These are phyloP conservation scores for Urtica urens DNA, from an alignment of 306 rosid genomes.

Conservation along the genomic window DNA sequence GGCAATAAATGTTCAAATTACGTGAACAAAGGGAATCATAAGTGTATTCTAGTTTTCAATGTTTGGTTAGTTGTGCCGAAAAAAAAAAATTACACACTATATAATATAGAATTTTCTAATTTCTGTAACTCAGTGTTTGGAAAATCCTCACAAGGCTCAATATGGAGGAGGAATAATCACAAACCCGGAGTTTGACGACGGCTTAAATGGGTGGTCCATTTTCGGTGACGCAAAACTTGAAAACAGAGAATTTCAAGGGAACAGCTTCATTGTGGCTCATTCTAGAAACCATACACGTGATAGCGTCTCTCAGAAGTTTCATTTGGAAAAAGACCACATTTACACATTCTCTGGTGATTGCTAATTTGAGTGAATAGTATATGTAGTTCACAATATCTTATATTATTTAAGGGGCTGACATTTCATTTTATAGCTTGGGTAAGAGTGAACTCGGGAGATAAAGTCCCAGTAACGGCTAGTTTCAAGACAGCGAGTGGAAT, in stretches of 20 bases:
- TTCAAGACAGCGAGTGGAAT: slow-evolving; percentile 32
- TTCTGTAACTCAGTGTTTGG: slow-evolving; percentile 58
- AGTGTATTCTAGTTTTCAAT: too few relatives aligned
- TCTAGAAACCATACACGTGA: slow-evolving; percentile 28
- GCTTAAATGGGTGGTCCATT: slow-evolving; percentile 45
- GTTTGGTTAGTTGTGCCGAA: too few relatives aligned
- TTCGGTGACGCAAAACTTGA: slow-evolving; percentile 35
- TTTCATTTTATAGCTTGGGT: slow-evolving; percentile 29
- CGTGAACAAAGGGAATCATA: too few relatives aligned
- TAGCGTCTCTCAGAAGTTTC: slow-evolving; percentile 39
- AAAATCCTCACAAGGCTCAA: slow-evolving; percentile 36
- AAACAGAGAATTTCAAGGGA: slow-evolving; percentile 37
- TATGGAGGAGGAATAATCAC: slow-evolving; percentile 57
- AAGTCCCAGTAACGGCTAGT: slow-evolving; percentile 31
- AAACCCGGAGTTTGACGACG: slow-evolving; percentile 49
- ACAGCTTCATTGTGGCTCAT: slow-evolving; percentile 49
- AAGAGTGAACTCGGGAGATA: slow-evolving; percentile 34
- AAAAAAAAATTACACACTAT: too few relatives aligned
- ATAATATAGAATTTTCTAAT: too few relatives aligned
- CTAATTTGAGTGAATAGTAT: neutral
- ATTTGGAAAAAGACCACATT: slow-evolving; percentile 21
- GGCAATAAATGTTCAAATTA: too few relatives aligned
- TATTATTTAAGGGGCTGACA: neutral
- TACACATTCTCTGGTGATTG: slow-evolving; percentile 54
- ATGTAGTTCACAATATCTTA: neutral